Base-by-base conservation (phyloP, 805 yeast species). In the Wickerhamiella musiphila region DNA sequence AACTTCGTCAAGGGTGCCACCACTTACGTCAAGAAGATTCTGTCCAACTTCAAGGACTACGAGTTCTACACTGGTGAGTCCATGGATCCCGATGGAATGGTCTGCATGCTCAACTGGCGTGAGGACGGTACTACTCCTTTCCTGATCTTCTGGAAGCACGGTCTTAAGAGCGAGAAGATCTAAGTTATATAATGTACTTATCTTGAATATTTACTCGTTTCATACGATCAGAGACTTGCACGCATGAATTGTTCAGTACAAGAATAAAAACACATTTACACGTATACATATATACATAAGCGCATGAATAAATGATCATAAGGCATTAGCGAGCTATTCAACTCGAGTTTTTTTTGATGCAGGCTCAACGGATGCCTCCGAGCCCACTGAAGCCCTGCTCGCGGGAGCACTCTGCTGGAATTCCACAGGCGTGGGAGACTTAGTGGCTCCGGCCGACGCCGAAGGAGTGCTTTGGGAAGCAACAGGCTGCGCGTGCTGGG, bases 21-120 rank as follows among this genome's bases (percentile, higher is more conserved):
- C 51, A 64, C 79, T 51, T 90, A 84, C 73, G 92, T 79, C 65
- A 90, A 90, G 81, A 90, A 90, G 73, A 77, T 90, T 48, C 62
- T 90, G 53, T 78, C 74, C 54, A 77, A 84, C 63, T 90, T 90
- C 90, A 78, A 77, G 59, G 98, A 90, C 74, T 90, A 92, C 93
- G 98, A 90, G 60, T 90, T 90, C 73, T 90, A 65, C 84, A 86
- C 94, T 50, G 96, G 98, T 71, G 96, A 86, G 70, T 78, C 94
- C 58, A 90, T 90, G 98, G 95, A 90, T 74, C 98, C 98, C 62
- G 98, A 90, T 65, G 98, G 77, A 51, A 90, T 90, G 98, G 66
- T 90, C 57, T 82, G 83, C 50, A 73, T 90, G 62, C 78, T 90
- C 65, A 90, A 90, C 92, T 90, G 86, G 83, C 92, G 98, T 68